Evolutionary conservation across 495 filamentous ascomycete species (phyloP), one percentile per base, ranked within the genome.

Genomic region (Aspergillus asperescens): DNA sequence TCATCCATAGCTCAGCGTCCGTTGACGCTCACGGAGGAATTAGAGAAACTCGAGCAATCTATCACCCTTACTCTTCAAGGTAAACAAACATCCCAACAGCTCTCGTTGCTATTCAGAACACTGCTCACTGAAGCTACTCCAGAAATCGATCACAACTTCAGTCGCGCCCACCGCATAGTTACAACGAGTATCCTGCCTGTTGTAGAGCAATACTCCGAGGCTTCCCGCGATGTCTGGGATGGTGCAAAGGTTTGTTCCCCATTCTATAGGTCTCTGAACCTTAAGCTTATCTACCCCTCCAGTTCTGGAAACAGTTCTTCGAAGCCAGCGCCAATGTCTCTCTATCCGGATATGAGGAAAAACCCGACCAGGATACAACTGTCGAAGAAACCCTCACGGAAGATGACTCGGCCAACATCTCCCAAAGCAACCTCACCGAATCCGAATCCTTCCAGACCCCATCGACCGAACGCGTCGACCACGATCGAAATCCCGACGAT

Each of bases 251-350:
- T 90, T 46, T 13, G 62, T 41, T 28, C 24, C 19, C 7, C 10
- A 29, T 38, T 13, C 32, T 10, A 47, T 27, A 10, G n/a, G 47
- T 5, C 34, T 39, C 4, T 34, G 8, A 35, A 54, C 34, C 8
- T 20, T 22, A 49, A 27, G 5, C 41, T 37, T 6, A 34, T n/a
- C 19, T 28, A 12, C 60, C 94, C 32, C 39, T 43, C 24, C 8
- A 43, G 88, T 97, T 96, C 71, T 98, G 93, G 93, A 97, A 96
- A 70, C 89, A 95, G 75, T 97, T 98, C 80, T 98, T 98, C 72
- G 93, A 98, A 72, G 89, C 92, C 48, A 93, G 87, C 38, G 93
- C 93, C 65, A 98, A 98, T 60, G 92, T 97, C 20, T 93, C 90
- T 2, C 81, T 98, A n/a, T 94, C 90, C 9, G 90, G 90, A 43